Evolutionary conservation across 73 alveolate species (phyloP).

Genomic region (Tetrahymena thermophila): DNA sequence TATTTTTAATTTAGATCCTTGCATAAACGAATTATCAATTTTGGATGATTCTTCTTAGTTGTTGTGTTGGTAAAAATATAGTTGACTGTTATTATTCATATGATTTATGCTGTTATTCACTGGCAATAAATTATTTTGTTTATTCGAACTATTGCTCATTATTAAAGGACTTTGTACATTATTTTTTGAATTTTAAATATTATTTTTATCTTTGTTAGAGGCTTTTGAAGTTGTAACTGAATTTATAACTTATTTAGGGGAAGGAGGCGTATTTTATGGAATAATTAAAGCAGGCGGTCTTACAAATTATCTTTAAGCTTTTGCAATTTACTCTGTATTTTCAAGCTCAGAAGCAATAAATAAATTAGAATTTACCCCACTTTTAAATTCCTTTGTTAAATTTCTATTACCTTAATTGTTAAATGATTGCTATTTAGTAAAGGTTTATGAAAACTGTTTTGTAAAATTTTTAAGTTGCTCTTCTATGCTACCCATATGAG

Average conservation of each 20-base stretch:
- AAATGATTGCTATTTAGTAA: neutral
- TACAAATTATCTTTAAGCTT: too few species aligned
- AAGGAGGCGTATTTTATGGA: neutral
- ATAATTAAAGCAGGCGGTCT: neutral
- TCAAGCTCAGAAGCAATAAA: neutral
- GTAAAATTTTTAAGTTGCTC: neutral
- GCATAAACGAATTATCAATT: neutral
- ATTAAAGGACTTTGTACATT: neutral
- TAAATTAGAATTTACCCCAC: neutral
- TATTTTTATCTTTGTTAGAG: neutral
- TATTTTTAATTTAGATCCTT: neutral
- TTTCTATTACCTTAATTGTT: too few species aligned
- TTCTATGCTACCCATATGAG: neutral
- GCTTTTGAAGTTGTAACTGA: neutral
- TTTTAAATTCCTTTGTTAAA: neutral
- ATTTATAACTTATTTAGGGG: neutral
- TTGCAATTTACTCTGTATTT: neutral
- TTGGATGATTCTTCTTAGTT: neutral
- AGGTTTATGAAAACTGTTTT: neutral
- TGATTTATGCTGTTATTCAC: neutral
- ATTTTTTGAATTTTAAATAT: too few species aligned
- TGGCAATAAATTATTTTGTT: neutral
- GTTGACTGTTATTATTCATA: neutral
- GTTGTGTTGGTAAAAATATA: neutral
- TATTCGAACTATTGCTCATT: neutral